Conservation (phyloP, 768 basidiomycete species). For the Tubosaeta sp. region DNA sequence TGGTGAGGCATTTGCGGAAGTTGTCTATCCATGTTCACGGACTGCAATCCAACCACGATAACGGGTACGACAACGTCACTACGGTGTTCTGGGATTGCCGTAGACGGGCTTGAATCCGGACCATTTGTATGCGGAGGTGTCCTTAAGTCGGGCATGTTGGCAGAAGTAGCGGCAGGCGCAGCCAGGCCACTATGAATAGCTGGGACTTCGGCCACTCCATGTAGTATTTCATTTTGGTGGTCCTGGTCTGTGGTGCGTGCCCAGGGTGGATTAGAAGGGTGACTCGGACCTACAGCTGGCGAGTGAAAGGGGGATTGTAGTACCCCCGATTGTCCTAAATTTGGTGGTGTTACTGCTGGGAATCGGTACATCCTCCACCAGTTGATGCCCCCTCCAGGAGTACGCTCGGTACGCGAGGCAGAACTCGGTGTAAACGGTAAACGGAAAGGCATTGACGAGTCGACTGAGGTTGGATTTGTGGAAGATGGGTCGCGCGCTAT, state of each 20-base stretch:
- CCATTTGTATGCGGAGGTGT: slow-evolving; percentile 5
- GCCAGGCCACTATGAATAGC: slow-evolving; percentile 16
- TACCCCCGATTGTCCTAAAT: slow-evolving; percentile 17
- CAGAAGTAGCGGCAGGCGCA: slow-evolving; percentile 8
- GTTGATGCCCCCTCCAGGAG: slow-evolving; percentile 51
- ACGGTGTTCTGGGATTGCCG: slow-evolving; percentile 22
- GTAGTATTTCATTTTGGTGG: slow-evolving; percentile 21
- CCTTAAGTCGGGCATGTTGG: slow-evolving; percentile 15
- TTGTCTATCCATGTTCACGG: slow-evolving; percentile 50
- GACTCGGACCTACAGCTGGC: slow-evolving; percentile 19
- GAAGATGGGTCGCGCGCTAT: not conserved
- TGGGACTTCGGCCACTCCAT: slow-evolving; percentile 12
- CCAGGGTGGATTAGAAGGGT: slow-evolving; percentile 16
- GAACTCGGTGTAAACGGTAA: slow-evolving; percentile 28
- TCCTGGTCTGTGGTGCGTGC: slow-evolving; percentile 10
- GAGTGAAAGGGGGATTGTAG: slow-evolving; percentile 21
- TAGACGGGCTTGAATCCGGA: slow-evolving; percentile 13
- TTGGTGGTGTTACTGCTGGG: slow-evolving; percentile 55
- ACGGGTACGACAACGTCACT: slow-evolving; percentile 66
- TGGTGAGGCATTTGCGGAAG: slow-evolving; percentile 20
- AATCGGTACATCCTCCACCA: slow-evolving; percentile 87
- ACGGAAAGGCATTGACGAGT: slow-evolving; percentile 29
- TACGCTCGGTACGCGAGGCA: slow-evolving; percentile 34
- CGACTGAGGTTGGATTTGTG: slow-evolving; percentile 7
- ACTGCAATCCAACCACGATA: slow-evolving; percentile 80